Percentiles rank a stretch among this genome's conserved stretches.
Evolutionary conservation across 2,329 filamentous ascomycete genomes (phyloP).

Genomic region (Fusarium praegraminearum): DNA sequence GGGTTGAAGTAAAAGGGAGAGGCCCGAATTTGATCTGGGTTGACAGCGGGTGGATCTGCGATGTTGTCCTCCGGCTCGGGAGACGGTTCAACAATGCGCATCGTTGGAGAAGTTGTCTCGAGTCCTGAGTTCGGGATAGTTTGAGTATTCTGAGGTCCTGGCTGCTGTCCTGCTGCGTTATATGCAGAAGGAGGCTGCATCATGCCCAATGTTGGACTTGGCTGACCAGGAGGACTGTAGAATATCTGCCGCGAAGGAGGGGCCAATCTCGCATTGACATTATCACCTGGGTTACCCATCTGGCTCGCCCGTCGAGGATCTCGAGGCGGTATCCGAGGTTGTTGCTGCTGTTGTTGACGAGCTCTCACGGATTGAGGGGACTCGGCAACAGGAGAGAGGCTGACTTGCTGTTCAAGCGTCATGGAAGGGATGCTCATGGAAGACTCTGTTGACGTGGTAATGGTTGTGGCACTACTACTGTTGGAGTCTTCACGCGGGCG

Average conservation of each 20-base stretch:
- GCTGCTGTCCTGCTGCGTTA: slow-evolving; percentile 8
- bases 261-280: slow-evolving; percentile 39
- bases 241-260: slow-evolving; percentile 52
- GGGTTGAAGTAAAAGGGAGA: slow-evolving; percentile 44
- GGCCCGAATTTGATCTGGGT: slow-evolving; percentile 21
- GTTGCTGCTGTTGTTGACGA: slow-evolving; percentile 44
- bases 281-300: slow-evolving; percentile 9
- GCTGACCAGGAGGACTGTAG: slow-evolving; percentile 54
- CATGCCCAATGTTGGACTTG: slow-evolving; percentile 58
- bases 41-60: slow-evolving; percentile 13
- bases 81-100: slow-evolving; percentile 55
- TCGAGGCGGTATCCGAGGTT: slow-evolving; percentile 48
- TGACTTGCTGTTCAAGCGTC: slow-evolving; percentile 44
- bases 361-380: slow-evolving; percentile 54
- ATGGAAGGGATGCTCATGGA: slow-evolving; percentile 34
- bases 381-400: slow-evolving; percentile 63
- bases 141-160: slow-evolving; percentile 16
- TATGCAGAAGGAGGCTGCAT: slow-evolving; percentile 40
- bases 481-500: slow-evolving; percentile 46
- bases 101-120: slow-evolving; percentile 51
- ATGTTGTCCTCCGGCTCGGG: slow-evolving; percentile 49
- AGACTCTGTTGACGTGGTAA: slow-evolving; percentile 50
- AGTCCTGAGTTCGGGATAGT: slow-evolving; percentile 40
- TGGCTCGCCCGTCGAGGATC: slow-evolving; percentile 42
- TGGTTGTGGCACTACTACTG: slow-evolving; percentile 52